phyloP scores from a whole-genome alignment of 179 eudicot genomes.

The Camellia oleifera region DNA sequence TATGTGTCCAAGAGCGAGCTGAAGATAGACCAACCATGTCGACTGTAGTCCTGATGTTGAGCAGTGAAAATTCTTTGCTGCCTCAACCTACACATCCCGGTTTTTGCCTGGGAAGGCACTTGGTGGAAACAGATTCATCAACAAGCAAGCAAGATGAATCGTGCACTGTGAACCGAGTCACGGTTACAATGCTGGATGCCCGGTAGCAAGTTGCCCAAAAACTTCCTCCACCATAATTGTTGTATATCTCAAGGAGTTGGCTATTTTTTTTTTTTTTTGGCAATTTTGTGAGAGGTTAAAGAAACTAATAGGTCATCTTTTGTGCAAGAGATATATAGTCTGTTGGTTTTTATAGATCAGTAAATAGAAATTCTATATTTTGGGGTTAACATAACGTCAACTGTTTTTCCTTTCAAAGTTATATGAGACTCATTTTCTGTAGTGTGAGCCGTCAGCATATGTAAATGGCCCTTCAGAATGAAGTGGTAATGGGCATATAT shows the following conservation, averaged over 20 bases:
- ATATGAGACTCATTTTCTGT: no score
- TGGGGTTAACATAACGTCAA: no score
- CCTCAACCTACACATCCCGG: constrained; percentile 42
- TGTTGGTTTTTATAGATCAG: no score
- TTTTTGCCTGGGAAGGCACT: constrained; percentile 21
- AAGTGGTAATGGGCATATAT: no score
- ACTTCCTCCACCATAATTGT: no score
- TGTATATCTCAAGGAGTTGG: background rate
- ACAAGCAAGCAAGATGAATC: constrained; percentile 29
- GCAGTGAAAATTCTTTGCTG: constrained; percentile 33
- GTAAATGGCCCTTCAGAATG: no score
- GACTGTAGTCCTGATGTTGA: constrained; percentile 44
- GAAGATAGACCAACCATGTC: constrained; percentile 53
- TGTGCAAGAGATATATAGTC: no score
- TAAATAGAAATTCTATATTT: no score
- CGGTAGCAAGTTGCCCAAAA: constrained; percentile 14
- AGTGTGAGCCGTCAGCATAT: no score
- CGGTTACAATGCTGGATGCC: constrained; percentile 33
- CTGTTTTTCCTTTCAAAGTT: no score
- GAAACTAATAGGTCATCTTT: background rate
- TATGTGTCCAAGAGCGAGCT: constrained; percentile 51
- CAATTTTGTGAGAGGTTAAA: background rate
- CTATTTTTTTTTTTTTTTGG: background rate
- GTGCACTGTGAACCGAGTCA: constrained; percentile 28
- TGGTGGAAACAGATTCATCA: constrained; percentile 17